Evolutionary conservation across 768 basidiomycete genomes (phyloP).

Genomic region (Galerina sulciceps): DNA sequence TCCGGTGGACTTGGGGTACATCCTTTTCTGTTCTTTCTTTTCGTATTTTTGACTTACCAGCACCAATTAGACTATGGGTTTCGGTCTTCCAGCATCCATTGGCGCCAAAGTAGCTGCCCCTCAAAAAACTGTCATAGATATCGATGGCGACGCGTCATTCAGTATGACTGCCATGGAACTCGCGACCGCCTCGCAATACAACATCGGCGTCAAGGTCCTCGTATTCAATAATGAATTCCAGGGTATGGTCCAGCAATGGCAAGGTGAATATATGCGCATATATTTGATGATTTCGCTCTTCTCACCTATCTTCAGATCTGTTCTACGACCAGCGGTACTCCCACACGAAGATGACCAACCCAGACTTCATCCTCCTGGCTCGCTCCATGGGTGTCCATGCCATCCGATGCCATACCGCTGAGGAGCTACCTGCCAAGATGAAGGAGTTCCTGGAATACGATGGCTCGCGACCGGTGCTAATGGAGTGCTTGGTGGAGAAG

Average conservation of each 20-base stretch:
- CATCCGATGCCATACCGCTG: slow-evolving; percentile 69
- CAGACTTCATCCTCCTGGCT: slow-evolving; percentile 91
- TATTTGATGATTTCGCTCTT: slow-evolving; percentile 1
- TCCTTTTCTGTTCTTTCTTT: slow-evolving; percentile 21
- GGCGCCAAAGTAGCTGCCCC: slow-evolving; percentile 98
- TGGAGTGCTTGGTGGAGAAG: slow-evolving; percentile 88
- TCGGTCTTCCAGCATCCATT: slow-evolving; percentile 91
- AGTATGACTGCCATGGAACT: slow-evolving; percentile 99
- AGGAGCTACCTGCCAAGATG: slow-evolving; percentile 93
- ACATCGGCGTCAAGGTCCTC: slow-evolving; percentile 94
- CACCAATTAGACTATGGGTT: slow-evolving; percentile 88
- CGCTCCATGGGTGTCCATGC: slow-evolving; percentile 93
- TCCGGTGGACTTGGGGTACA: slow-evolving; percentile 93
- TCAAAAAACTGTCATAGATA: slow-evolving; percentile 90
- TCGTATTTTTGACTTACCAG: slow-evolving; percentile 4
- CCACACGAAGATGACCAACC: slow-evolving; percentile 94
- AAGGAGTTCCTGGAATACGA: slow-evolving; percentile 98
- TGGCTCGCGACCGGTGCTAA: slow-evolving; percentile 78
- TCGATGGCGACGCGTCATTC: slow-evolving; percentile 98
- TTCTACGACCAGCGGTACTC: slow-evolving; percentile 98
- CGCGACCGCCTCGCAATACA: slow-evolving; percentile 87
- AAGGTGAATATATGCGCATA: slow-evolving; percentile 55
- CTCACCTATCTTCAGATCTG: slow-evolving; percentile 86
- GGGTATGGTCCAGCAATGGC: slow-evolving; percentile 99
- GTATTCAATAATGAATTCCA: slow-evolving; percentile 97